phyloP scores from a whole-genome alignment of 2,329 filamentous ascomycete species.

The Lachnellula arida region DNA sequence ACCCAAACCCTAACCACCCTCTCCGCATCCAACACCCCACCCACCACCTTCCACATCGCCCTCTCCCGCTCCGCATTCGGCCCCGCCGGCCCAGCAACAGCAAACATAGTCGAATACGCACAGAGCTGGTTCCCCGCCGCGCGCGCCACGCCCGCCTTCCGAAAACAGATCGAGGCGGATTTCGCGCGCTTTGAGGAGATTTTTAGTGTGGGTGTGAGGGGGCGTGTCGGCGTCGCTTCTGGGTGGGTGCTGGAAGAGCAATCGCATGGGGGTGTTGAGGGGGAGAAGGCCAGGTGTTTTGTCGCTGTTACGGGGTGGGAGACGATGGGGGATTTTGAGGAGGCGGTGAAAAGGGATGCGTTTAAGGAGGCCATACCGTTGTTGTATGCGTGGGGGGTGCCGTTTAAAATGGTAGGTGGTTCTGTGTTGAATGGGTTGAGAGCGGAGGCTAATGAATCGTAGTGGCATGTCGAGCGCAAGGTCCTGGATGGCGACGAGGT shows the following conservation, averaged over 20 bases:
- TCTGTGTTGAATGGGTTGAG: background rate
- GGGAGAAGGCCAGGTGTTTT: slow-evolving; percentile 17
- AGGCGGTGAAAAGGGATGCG: slow-evolving; percentile 10
- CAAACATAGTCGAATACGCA: slow-evolving; percentile 14
- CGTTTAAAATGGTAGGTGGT: background rate
- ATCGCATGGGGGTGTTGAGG: slow-evolving; percentile 11
- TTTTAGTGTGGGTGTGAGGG: slow-evolving; percentile 6
- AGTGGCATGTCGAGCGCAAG: slow-evolving; percentile 8
- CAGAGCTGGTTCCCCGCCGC: slow-evolving; percentile 17
- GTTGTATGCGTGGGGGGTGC: background rate
- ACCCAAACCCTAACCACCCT: background rate
- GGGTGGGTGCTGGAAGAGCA: slow-evolving; percentile 16
- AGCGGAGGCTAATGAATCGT: slow-evolving; percentile 7
- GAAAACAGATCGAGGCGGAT: slow-evolving; percentile 15
- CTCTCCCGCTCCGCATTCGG: slow-evolving; percentile 12
- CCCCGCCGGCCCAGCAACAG: slow-evolving; percentile 10
- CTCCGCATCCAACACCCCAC: background rate
- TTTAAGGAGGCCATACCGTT: slow-evolving; percentile 8
- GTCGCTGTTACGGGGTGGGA: slow-evolving; percentile 15
- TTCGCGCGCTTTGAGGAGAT: slow-evolving; percentile 16
- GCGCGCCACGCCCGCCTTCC: slow-evolving; percentile 11
- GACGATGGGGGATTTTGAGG: slow-evolving; percentile 14
- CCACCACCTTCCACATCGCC: slow-evolving; percentile 2
- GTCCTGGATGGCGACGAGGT: too few relatives aligned
- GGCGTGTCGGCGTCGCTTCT: slow-evolving; percentile 2